Percentiles rank a stretch among this genome's conserved stretches.
Conservation (phyloP, 495 filamentous ascomycete genomes). For the Neurospora terricola region DNA sequence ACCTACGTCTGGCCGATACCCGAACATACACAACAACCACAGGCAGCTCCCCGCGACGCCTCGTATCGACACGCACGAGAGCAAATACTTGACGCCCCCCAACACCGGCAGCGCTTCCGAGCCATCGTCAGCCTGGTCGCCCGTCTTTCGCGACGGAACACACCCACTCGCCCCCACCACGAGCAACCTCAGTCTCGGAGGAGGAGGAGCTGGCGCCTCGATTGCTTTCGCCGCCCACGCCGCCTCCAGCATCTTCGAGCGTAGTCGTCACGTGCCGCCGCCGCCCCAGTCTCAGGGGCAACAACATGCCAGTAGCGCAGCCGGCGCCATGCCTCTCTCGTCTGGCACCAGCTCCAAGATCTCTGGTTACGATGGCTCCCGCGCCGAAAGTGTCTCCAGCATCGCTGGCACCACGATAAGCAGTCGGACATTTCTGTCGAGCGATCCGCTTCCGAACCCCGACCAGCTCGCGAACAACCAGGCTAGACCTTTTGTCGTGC, state of each 20-base stretch:
- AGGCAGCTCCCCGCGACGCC: slow-evolving; percentile 28
- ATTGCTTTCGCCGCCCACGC: slow-evolving; percentile 3
- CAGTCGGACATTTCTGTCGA: slow-evolving; percentile 26
- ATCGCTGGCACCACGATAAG: slow-evolving; percentile 24
- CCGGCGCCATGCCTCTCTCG: slow-evolving; percentile 23
- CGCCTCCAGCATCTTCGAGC: slow-evolving; percentile 16
- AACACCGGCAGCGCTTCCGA: slow-evolving; percentile 18
- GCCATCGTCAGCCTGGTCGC: slow-evolving; percentile 19
- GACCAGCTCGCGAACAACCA: slow-evolving; percentile 22
- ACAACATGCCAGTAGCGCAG: slow-evolving; percentile 20
- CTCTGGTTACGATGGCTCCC: slow-evolving; percentile 12
- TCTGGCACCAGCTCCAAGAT: slow-evolving; percentile 16
- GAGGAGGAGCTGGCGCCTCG: slow-evolving; percentile 2
- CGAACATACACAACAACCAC: slow-evolving; percentile 13
- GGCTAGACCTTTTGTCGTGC: slow-evolving; percentile 54
- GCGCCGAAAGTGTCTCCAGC: slow-evolving; percentile 32
- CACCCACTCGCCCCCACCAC: slow-evolving; percentile 6
- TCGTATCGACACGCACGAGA: slow-evolving; percentile 25
- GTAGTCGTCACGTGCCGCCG: background rate
- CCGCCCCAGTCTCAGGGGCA: slow-evolving; percentile 5
- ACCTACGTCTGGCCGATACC: slow-evolving; percentile 15
- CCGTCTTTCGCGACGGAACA: slow-evolving; percentile 8
- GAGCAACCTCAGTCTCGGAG: slow-evolving; percentile 9
- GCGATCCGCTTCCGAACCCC: slow-evolving; percentile 18
- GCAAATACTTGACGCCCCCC: slow-evolving; percentile 12